phyloP scores from a whole-genome alignment of 805 yeast species.

The Wickerhamomyces sydowiorum region DNA sequence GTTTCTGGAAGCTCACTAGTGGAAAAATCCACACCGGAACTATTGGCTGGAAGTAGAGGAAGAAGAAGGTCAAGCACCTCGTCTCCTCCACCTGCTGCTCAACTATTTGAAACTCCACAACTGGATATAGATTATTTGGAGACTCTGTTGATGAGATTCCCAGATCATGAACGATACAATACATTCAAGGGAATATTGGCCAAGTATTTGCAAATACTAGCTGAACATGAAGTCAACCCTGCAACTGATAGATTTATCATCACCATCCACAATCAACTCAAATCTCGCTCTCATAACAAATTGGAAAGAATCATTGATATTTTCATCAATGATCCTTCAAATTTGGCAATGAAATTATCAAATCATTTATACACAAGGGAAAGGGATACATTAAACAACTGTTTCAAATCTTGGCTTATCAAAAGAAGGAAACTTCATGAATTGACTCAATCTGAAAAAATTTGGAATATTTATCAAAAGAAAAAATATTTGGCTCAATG shows the following conservation, averaged over 20 bases:
- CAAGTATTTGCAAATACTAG: constrained; percentile 10
- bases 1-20: constrained; percentile 18
- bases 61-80: constrained; percentile 1
- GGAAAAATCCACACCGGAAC: not conserved
- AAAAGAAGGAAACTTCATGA: constrained; percentile 14
- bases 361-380: constrained; percentile 13
- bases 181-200: constrained; percentile 16
- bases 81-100: not conserved
- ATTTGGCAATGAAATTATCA: constrained; percentile 21
- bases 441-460: constrained; percentile 7
- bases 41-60: constrained; percentile 1
- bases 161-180: constrained; percentile 1
- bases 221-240: constrained; percentile 12
- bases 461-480: constrained; percentile 13
- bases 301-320: constrained; percentile 13
- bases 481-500: constrained; percentile 12
- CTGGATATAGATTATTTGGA: constrained; percentile 10
- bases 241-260: constrained; percentile 16
- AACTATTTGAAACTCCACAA: not conserved
- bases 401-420: constrained; percentile 15
- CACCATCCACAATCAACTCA: constrained; percentile 18
- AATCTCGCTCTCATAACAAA: not conserved
- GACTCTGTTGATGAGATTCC: constrained; percentile 6
- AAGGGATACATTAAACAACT: not conserved
- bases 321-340: constrained; percentile 15